A percentile compares a stretch with the other conserved stretches of the same genome.
These are phyloP conservation scores for Scenedesmus sp. DNA, from an alignment of 163 green algal genomes.

Conservation along the genomic window DNA sequence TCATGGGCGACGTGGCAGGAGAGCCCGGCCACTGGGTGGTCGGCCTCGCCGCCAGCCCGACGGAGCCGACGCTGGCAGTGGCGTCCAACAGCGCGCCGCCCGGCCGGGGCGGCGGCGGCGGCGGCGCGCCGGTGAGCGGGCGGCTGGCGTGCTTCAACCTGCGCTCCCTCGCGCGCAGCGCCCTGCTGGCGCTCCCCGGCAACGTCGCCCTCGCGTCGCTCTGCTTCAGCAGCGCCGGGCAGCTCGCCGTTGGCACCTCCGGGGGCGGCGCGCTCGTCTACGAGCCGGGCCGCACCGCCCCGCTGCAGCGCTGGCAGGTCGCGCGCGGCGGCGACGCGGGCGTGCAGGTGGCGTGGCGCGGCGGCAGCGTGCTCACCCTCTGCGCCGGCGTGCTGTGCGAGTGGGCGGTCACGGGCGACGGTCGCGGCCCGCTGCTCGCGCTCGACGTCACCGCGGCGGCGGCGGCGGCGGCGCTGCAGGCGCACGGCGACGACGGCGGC, in stretches of 20 bases:
- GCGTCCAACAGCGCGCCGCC: constrained; percentile 17
- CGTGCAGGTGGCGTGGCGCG: constrained; percentile 32
- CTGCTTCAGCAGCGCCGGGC: constrained; percentile 29
- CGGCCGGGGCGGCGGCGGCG: background rate
- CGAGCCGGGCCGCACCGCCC: constrained; percentile 25
- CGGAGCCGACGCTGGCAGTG: constrained; percentile 57
- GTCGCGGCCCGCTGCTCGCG: background rate
- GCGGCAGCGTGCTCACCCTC: constrained; percentile 13
- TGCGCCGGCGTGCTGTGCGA: constrained; percentile 33
- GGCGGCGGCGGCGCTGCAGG: constrained; percentile 3
- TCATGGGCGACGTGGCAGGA: constrained; percentile 50
- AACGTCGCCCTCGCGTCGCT: constrained; percentile 27
- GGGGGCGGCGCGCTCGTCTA: constrained; percentile 25
- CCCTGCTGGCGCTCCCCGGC: constrained; percentile 9
- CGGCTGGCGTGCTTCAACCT: constrained; percentile 14
- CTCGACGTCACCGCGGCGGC: constrained; percentile 24
- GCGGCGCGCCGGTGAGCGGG: background rate
- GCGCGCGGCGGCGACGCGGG: background rate
- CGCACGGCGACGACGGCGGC: background rate
- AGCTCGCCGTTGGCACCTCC: constrained; percentile 33
- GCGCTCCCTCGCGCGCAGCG: constrained; percentile 35
- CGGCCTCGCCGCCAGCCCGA: constrained; percentile 51
- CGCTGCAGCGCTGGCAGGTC: constrained; percentile 2
- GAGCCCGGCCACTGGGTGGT: constrained; percentile 50
- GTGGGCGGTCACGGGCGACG: background rate